These are phyloP conservation scores for Penstemon eatonii DNA, from an alignment of 257 asterid species.

Conservation along the genomic window DNA sequence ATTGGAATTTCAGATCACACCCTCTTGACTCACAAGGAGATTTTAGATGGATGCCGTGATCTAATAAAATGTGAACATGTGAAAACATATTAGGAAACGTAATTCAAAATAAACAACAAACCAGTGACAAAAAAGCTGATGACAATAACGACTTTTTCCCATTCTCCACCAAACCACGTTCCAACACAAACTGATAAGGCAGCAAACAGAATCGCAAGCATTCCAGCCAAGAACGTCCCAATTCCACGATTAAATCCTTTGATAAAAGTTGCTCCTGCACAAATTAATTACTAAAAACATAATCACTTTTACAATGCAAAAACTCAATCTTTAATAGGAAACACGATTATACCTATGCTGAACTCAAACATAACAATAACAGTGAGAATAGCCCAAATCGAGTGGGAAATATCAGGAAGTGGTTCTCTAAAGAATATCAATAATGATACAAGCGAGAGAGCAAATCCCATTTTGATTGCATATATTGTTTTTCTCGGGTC, in stretches of 20 bases:
- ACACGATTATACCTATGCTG: constrained; percentile 44
- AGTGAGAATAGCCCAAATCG: constrained; percentile 77
- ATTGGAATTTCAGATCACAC: too few species aligned
- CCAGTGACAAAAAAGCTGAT: constrained; percentile 52
- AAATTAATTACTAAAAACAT: neutral
- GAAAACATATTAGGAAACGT: neutral
- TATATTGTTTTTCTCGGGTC: constrained; percentile 69
- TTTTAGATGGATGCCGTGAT: neutral
- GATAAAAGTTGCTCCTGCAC: constrained; percentile 58
- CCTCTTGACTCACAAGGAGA: neutral
- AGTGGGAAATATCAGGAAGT: constrained; percentile 43
- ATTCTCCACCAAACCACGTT: constrained; percentile 32
- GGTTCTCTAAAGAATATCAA: constrained; percentile 63
- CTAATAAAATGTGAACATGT: neutral
- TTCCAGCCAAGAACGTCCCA: constrained; percentile 61
- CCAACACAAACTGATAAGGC: constrained; percentile 45
- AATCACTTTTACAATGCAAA: neutral
- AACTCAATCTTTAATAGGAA: neutral
- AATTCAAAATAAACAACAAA: constrained; percentile 19
- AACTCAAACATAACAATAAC: constrained; percentile 81
- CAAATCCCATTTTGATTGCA: constrained; percentile 68
- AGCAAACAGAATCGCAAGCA: constrained; percentile 54
- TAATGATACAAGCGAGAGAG: constrained; percentile 59
- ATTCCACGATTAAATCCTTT: constrained; percentile 74
- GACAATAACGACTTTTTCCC: constrained; percentile 45